Evolutionary conservation across 192 early-diverging fungal species (phyloP).

Genomic region (Podila clonocystis): DNA sequence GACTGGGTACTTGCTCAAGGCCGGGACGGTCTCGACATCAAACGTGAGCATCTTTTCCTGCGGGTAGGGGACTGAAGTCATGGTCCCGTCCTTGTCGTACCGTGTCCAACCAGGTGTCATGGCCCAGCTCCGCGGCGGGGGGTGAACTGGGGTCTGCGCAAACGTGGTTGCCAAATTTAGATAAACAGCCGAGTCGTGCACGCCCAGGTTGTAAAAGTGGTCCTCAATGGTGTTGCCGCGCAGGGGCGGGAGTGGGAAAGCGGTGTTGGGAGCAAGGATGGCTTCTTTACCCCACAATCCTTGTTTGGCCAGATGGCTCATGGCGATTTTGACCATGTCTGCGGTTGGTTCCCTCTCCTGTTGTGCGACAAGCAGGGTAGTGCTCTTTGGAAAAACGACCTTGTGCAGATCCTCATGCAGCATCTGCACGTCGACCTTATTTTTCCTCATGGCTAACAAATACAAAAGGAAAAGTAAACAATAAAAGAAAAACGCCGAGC

Average conservation of each 20-base stretch:
- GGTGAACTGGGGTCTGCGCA: slow-evolving; percentile 51
- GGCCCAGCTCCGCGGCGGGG: slow-evolving; percentile 64
- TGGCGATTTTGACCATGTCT: slow-evolving; percentile 50
- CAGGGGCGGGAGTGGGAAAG: slow-evolving; percentile 49
- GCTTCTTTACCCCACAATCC: slow-evolving; percentile 64
- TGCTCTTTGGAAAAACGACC: slow-evolving; percentile 53
- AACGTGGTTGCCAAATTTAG: slow-evolving; percentile 61
- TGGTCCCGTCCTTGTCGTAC: slow-evolving; percentile 65
- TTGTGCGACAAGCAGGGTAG: neutral
- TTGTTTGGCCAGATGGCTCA: slow-evolving; percentile 58
- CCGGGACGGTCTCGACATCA: slow-evolving; percentile 85
- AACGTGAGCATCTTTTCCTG: slow-evolving; percentile 79
- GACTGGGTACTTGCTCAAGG: slow-evolving; percentile 76
- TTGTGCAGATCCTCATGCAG: slow-evolving; percentile 58
- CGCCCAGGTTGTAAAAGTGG: slow-evolving; percentile 82
- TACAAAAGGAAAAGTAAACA: neutral
- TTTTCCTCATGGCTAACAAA: slow-evolving; percentile 30
- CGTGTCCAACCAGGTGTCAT: slow-evolving; percentile 82
- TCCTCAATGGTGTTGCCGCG: slow-evolving; percentile 66
- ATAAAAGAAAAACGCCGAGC: neutral
- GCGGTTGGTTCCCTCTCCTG: slow-evolving; percentile 20
- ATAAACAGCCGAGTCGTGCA: slow-evolving; percentile 68
- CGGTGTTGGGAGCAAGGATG: slow-evolving; percentile 44
- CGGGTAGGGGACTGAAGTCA: slow-evolving; percentile 57
- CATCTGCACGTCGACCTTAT: slow-evolving; percentile 73